Evolutionary conservation across 176 grass and related monocot genomes (phyloP).

Genomic region (Aegilops umbellulata): DNA sequence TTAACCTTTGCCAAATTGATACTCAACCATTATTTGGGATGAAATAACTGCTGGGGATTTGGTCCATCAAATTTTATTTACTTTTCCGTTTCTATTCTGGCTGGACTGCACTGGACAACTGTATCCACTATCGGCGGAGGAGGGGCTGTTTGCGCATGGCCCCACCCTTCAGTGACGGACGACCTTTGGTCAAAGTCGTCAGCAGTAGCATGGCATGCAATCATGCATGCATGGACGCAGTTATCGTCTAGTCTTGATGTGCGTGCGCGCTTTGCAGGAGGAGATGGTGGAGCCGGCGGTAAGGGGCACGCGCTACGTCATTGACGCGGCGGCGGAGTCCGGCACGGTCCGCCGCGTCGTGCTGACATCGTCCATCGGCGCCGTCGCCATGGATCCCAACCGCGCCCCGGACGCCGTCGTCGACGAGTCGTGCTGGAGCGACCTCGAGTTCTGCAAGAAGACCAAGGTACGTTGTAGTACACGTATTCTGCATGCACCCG

Average conservation of each 20-base stretch:
- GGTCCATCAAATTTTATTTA: too few relatives aligned
- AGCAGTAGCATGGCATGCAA: not conserved
- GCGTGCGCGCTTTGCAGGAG: slow-evolving; percentile 40
- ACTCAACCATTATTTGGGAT: too few relatives aligned
- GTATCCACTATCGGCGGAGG: too few relatives aligned
- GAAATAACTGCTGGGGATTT: too few relatives aligned
- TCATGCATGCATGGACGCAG: not conserved
- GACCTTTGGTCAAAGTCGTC: too few relatives aligned
- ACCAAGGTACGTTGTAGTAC: slow-evolving; percentile 36
- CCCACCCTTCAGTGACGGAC: too few relatives aligned
- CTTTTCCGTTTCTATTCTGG: not conserved
- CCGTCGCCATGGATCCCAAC: slow-evolving; percentile 70
- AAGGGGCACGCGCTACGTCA: slow-evolving; percentile 58
- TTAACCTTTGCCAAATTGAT: too few relatives aligned
- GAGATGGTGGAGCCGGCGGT: slow-evolving; percentile 83
- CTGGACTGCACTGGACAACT: not conserved
- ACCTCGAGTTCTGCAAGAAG: slow-evolving; percentile 69
- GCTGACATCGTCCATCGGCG: slow-evolving; percentile 80
- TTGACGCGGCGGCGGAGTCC: slow-evolving; percentile 56
- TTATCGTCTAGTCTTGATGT: not conserved
- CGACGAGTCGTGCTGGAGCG: slow-evolving; percentile 94
- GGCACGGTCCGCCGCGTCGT: slow-evolving; percentile 72
- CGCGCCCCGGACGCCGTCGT: slow-evolving; percentile 55
- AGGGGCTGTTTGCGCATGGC: too few relatives aligned
- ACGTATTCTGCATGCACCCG: not conserved